Base-by-base conservation (phyloP, 2,329 filamentous ascomycete species). In the Penicillium fuscoglaucum region DNA sequence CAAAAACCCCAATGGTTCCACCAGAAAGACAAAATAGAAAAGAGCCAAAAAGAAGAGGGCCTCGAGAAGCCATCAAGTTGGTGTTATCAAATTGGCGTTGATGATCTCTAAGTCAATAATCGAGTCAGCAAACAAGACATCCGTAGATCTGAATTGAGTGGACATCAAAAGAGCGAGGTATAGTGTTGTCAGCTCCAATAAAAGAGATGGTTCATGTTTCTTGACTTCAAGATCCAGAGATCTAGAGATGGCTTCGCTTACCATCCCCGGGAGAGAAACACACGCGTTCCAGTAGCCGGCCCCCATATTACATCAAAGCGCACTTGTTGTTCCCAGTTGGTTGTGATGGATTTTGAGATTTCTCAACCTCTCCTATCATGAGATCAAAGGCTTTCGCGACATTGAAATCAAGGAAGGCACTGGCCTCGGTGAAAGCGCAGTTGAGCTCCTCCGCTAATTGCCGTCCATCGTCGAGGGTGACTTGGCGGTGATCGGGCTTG, bases 351-450 rank as follows among this genome's bases (percentile, higher is more conserved):
- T 96, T 96, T 78, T 96, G 90, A 28, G 89, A 87, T 78, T 96
- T 96, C 79, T 99, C 95, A 63, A 99, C 93, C 80, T 98, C 90
- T 49, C 84, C 90, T 69, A 99, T 92, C 81, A 99, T 88, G 63
- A 96, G 83, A 78, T 98, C 93, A 72, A 99, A 99, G 2, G 91
- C 91, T 76, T 91, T 93, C 68, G 84, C 83, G 49, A 99, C 95
- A 73, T 98, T 96, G 79, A 93, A 91, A 75, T 97, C 93, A 78
- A 95, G 96, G 58, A 93, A 86, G 29, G 95, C 95, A 72, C 90
- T 96, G 56, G 95, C 92, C 79, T 99, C 95, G 48, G 92, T 96
- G 85, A 91, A 97, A 39, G 89, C 92, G 77, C 93, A 98, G 63
- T 91, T 87, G 76, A 96, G 89, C 77, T 95, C 90, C 69, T 93